A percentile compares a stretch with the other conserved stretches of the same genome.
Evolutionary conservation across 176 grass and related monocot species (phyloP).

Genomic region (Aegilops tauschii): DNA sequence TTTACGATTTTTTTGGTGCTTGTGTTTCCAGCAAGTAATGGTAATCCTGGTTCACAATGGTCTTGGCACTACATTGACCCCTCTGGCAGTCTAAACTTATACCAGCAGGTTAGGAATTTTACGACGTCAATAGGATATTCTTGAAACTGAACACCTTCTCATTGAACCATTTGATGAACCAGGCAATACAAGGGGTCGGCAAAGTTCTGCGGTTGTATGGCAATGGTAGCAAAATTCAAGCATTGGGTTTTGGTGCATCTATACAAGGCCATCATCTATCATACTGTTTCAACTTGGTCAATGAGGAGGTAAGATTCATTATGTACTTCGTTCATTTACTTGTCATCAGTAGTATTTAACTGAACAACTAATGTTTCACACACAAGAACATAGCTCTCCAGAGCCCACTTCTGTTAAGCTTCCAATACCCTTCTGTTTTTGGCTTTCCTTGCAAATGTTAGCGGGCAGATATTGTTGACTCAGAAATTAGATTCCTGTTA

Average conservation of each 20-base stretch:
- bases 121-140: not conserved
- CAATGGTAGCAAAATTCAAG: conserved; percentile 67
- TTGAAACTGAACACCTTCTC: not conserved
- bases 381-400: not conserved
- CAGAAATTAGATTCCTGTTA: not conserved
- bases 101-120: conserved; percentile 69
- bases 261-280: conserved; percentile 44
- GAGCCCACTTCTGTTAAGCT: not conserved
- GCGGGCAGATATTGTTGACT: not conserved
- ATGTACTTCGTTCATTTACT: not conserved
- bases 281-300: conserved; percentile 76
- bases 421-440: not conserved
- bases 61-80: conserved; percentile 95
- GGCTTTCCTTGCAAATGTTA: not conserved
- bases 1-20: not conserved
- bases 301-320: conserved; percentile 51
- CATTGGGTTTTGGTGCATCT: conserved; percentile 89
- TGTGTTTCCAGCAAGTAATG: conserved; percentile 73
- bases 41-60: conserved; percentile 58
- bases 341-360: not conserved
- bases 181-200: conserved; percentile 79
- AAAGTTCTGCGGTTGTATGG: conserved; percentile 89
- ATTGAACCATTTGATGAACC: conserved; percentile 11
- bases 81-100: conserved; percentile 75
- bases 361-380: not conserved